Conservation (phyloP, 129 eudicot species). For the Kitagawia praeruptora region DNA sequence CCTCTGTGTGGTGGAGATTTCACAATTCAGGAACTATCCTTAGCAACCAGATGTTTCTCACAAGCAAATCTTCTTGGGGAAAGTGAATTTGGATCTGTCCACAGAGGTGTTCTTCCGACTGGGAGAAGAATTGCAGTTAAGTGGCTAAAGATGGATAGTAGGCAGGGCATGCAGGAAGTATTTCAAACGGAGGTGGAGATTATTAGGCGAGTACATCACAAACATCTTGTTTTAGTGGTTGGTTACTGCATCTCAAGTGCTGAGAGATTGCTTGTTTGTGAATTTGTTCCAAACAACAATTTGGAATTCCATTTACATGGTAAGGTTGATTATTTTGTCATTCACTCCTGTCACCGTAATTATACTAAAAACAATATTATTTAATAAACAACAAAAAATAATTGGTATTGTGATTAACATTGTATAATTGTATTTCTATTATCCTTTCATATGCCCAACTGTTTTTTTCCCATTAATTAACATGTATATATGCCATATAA, state of each 20-base stretch:
- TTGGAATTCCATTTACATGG: conserved; percentile 88
- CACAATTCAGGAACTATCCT: conserved; percentile 57
- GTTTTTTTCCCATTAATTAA: neutral
- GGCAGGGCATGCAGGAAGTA: conserved; percentile 70
- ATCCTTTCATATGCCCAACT: neutral
- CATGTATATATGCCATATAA: neutral
- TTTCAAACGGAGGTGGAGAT: conserved; percentile 85
- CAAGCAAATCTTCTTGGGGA: conserved; percentile 69
- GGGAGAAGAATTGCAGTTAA: conserved; percentile 74
- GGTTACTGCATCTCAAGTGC: conserved; percentile 68
- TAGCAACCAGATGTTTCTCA: conserved; percentile 67
- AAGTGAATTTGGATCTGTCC: conserved; percentile 91
- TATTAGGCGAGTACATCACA: conserved; percentile 74
- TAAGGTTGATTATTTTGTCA: conserved; percentile 5
- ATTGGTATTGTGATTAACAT: neutral
- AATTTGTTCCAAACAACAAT: conserved; percentile 67
- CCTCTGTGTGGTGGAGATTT: conserved; percentile 37
- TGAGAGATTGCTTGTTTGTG: conserved; percentile 68
- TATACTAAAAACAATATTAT: neutral
- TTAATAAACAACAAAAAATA: neutral
- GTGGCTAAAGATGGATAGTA: conserved; percentile 65
- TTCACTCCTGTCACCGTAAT: neutral
- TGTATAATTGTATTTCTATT: neutral
- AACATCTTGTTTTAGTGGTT: conserved; percentile 64
- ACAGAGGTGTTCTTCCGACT: conserved; percentile 64